These are phyloP conservation scores for Scutellaria barbata DNA, from an alignment of 257 asterid genomes.

Conservation along the genomic window DNA sequence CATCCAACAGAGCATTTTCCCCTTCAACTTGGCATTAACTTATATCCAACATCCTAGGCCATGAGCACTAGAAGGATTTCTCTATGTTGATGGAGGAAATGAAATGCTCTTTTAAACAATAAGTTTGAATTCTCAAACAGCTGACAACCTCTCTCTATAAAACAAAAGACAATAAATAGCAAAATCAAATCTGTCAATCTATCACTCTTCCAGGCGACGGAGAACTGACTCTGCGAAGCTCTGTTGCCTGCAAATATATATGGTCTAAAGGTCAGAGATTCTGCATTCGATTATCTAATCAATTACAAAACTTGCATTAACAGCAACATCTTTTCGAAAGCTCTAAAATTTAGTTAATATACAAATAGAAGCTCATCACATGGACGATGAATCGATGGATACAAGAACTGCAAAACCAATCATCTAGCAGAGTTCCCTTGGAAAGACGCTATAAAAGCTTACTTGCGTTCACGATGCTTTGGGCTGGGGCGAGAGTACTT, in stretches of 20 bases:
- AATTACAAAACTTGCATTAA: background rate
- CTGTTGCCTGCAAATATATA: conserved; percentile 67
- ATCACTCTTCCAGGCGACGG: conserved; percentile 73
- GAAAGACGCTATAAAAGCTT: conserved; percentile 42
- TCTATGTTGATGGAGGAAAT: conserved; percentile 16
- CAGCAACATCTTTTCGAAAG: background rate
- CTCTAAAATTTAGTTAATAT: background rate
- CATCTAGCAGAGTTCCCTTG: background rate
- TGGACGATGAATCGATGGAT: background rate
- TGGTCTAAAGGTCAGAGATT: conserved; percentile 9
- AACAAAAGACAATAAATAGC: conserved; percentile 13
- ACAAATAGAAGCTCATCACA: conserved; percentile 9
- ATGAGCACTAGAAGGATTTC: background rate
- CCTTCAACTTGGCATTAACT: background rate
- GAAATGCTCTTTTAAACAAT: conserved; percentile 24
- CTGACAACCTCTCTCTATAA: conserved; percentile 26
- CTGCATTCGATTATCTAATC: background rate
- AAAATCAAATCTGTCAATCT: conserved; percentile 25
- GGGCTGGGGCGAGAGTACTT: conserved; percentile 98
- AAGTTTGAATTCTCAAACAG: background rate
- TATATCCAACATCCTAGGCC: background rate
- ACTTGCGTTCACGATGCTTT: conserved; percentile 90
- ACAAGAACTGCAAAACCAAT: conserved; percentile 13
- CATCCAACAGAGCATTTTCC: background rate
- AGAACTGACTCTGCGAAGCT: conserved; percentile 82